Evolutionary conservation across 2,329 filamentous ascomycete species (phyloP), one percentile per base, ranked within the genome.

Genomic region (Westerdykella aurantiaca): DNA sequence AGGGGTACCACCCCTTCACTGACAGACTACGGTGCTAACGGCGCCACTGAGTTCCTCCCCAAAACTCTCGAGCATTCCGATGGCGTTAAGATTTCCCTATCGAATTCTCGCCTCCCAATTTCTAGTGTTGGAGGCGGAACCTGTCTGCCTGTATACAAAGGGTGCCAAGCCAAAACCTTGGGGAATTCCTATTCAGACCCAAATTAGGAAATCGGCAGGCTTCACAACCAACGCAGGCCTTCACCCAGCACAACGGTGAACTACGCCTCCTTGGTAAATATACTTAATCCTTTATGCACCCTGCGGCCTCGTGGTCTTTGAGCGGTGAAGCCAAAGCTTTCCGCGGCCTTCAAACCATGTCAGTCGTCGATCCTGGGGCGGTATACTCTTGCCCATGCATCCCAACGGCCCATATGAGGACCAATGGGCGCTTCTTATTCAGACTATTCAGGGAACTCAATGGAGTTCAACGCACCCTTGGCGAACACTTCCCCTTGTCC

Each of bases 171-270:
- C 18, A 17, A 22, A 23, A 29, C 38, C 34, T 17, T 12, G 22
- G 40, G 39, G 37, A 45, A 25, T 35, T 12, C 21, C 44, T 56
- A 57, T 57, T 57, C 49, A 56, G 44, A 46, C 47, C 51, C 46
- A 41, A 47, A 53, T 56, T 35, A 31, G 48, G 53, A 40, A 49
- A 43, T 18, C 14, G 31, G 23, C 21, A 31, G 17, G 34, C 11
- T 22, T 42, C 31, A 18, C 42, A n/a, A 16, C 37, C n/a, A 38
- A 14, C 16, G 6, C 16, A 4, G n/a, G 11, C 16, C 21, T 38
- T 22, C 21, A 25, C n/a, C 17, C n/a, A 18, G 16, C 22, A 22
- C 22, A 14, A 18, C n/a, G 25, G 13, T 16, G 16, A 45, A 35
- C 11, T 7, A 18, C 34, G 39, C 39, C 44, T 42, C 31, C 29